Evolutionary conservation across 2,329 filamentous ascomycete genomes (phyloP).

Genomic region (Acarospora socialis): DNA sequence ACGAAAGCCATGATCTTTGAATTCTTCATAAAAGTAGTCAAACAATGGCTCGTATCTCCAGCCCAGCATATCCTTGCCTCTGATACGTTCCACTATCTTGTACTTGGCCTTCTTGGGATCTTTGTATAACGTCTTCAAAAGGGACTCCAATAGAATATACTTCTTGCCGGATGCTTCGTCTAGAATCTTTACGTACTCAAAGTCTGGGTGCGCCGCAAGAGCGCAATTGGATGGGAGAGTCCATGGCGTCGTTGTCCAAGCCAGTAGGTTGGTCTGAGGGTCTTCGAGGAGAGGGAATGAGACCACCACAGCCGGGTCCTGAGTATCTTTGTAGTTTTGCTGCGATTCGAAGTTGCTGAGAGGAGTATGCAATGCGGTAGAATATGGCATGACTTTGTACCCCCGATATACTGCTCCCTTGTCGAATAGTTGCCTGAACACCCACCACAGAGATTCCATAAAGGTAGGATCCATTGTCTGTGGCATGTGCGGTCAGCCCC

Average conservation of each 20-base stretch:
- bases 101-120: constrained; percentile 92
- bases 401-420: constrained; percentile 83
- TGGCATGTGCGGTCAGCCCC: constrained; percentile 4
- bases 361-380: constrained; percentile 75
- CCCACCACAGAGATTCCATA: constrained; percentile 97
- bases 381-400: constrained; percentile 89
- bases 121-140: constrained; percentile 76
- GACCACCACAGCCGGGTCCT: constrained; percentile 79
- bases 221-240: constrained; percentile 70
- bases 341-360: constrained; percentile 89
- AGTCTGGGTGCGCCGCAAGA: constrained; percentile 64
- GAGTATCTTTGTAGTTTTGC: constrained; percentile 88
- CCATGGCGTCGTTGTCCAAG: constrained; percentile 86
- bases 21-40: constrained; percentile 77
- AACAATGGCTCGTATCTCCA: constrained; percentile 86
- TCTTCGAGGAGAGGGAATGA: constrained; percentile 73
- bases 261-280: constrained; percentile 59
- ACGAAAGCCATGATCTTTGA: constrained; percentile 70
- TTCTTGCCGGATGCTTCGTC: constrained; percentile 72
- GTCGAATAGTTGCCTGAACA: constrained; percentile 84
- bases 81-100: constrained; percentile 64
- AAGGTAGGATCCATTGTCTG: constrained; percentile 87
- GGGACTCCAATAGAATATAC: constrained; percentile 70
- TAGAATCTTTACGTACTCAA: constrained; percentile 74
- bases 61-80: constrained; percentile 70